Percentiles rank a stretch among this genome's conserved stretches.
Evolutionary conservation across 768 basidiomycete genomes (phyloP).

Genomic region (Macrolepiota fuliginosa): DNA sequence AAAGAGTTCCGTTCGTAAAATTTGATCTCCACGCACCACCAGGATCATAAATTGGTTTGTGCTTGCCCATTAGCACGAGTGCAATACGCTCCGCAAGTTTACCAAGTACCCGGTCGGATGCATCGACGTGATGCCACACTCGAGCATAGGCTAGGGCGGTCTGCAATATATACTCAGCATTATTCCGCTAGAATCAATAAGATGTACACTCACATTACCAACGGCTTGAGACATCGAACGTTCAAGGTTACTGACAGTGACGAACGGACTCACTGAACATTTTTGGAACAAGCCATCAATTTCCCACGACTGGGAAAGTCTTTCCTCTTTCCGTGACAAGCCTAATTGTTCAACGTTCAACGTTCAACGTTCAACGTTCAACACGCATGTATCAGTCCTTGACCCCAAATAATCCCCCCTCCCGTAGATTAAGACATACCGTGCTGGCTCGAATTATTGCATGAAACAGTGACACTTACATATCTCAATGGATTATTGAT

Average conservation of each 20-base stretch:
- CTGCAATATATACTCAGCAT: slow-evolving; percentile 37
- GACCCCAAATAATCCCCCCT: neutral
- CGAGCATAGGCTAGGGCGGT: slow-evolving; percentile 95
- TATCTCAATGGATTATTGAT: neutral
- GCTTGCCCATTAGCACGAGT: slow-evolving; percentile 96
- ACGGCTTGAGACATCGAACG: slow-evolving; percentile 73
- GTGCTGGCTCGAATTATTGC: neutral
- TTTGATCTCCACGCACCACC: slow-evolving; percentile 51
- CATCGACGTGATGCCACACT: slow-evolving; percentile 95
- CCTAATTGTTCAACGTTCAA: neutral
- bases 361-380: neutral
- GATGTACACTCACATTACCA: slow-evolving; percentile 62
- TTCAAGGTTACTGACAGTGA: neutral
- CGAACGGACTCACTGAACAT: neutral
- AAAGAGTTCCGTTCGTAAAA: neutral
- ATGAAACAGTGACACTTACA: neutral
- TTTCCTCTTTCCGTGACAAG: neutral
- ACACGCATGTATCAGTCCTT: neutral
- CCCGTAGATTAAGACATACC: neutral
- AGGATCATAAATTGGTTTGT: slow-evolving; percentile 96
- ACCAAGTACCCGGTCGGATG: slow-evolving; percentile 87
- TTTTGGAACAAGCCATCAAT: slow-evolving; percentile 9
- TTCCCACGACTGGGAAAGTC: slow-evolving; percentile 7
- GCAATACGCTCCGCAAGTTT: slow-evolving; percentile 95
- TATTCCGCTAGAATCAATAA: neutral